Percentiles rank a stretch among this genome's conserved stretches.
These are phyloP conservation scores for Xanthoconium purpureum DNA, from an alignment of 768 basidiomycete species.

Conservation along the genomic window DNA sequence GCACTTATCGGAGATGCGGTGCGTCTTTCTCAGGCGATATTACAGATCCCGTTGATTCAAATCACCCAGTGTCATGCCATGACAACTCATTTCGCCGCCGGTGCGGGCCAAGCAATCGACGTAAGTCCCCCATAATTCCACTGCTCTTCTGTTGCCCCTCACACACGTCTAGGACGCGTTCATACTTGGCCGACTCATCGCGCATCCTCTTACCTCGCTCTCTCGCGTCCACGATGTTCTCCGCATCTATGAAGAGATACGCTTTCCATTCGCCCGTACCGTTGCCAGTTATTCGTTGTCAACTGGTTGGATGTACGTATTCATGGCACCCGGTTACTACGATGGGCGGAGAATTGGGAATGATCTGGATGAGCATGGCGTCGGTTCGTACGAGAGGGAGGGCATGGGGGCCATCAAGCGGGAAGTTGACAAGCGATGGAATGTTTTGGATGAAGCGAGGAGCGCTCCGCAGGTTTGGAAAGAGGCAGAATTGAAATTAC, in stretches of 20 bases:
- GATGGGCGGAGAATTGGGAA: slow-evolving; percentile 16
- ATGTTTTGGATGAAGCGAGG: slow-evolving; percentile 7
- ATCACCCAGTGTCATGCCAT: background rate
- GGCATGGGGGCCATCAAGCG: slow-evolving; percentile 6
- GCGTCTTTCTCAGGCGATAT: slow-evolving; percentile 4
- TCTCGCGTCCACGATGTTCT: slow-evolving; percentile 3
- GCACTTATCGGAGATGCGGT: slow-evolving; percentile 52
- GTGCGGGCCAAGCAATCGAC: background rate
- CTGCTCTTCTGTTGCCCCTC: background rate
- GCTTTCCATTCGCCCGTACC: slow-evolving; percentile 11
- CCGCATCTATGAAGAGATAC: slow-evolving; percentile 5
- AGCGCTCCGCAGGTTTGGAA: slow-evolving; percentile 14
- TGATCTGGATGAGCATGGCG: slow-evolving; percentile 3
- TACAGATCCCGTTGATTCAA: background rate
- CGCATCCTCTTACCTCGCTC: slow-evolving; percentile 14
- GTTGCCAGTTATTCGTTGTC: slow-evolving; percentile 17
- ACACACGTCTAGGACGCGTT: slow-evolving; percentile 12
- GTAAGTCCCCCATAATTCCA: background rate
- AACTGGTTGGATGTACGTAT: slow-evolving; percentile 17
- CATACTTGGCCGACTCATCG: slow-evolving; percentile 19
- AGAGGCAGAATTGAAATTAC: slow-evolving; percentile 15
- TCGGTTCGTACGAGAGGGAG: background rate
- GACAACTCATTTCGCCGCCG: background rate
- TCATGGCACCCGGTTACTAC: slow-evolving; percentile 19
- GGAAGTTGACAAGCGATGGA: slow-evolving; percentile 16